phyloP scores from a whole-genome alignment of 768 basidiomycete species.

The Russula foetens region DNA sequence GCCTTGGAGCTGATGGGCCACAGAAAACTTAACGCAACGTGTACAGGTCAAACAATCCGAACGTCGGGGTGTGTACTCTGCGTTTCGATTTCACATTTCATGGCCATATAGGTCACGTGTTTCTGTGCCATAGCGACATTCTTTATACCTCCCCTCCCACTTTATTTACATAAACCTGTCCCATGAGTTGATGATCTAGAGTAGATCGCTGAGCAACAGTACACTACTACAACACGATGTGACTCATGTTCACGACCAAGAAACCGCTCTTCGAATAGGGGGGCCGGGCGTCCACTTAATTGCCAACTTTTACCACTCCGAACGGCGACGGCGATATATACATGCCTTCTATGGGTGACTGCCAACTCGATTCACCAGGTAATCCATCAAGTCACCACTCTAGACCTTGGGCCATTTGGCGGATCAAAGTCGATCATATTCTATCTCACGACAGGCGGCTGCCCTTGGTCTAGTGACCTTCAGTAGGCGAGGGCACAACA shows the following conservation, averaged over 20 bases:
- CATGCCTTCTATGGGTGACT: background rate
- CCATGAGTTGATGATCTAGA: background rate
- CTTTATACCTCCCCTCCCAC: background rate
- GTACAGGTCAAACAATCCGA: background rate
- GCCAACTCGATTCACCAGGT: background rate
- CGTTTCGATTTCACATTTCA: background rate
- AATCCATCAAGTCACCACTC: background rate
- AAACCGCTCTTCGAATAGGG: background rate
- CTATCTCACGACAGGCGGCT: background rate
- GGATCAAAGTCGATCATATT: background rate
- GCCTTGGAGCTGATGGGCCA: no score
- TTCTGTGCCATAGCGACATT: no score
- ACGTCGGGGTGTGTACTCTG: background rate
- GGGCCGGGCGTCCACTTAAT: background rate
- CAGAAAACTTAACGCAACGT: background rate
- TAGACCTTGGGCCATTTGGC: background rate
- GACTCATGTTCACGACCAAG: background rate
- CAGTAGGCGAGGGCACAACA: background rate
- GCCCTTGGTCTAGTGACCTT: background rate
- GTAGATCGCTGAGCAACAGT: background rate
- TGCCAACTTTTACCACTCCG: background rate
- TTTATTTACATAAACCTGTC: background rate
- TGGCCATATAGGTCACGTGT: no score
- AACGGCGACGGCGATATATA: background rate
- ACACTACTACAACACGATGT: background rate